These are phyloP conservation scores for Paraphoma chrysanthemicola DNA, from an alignment of 2,329 filamentous ascomycete genomes.

Conservation along the genomic window DNA sequence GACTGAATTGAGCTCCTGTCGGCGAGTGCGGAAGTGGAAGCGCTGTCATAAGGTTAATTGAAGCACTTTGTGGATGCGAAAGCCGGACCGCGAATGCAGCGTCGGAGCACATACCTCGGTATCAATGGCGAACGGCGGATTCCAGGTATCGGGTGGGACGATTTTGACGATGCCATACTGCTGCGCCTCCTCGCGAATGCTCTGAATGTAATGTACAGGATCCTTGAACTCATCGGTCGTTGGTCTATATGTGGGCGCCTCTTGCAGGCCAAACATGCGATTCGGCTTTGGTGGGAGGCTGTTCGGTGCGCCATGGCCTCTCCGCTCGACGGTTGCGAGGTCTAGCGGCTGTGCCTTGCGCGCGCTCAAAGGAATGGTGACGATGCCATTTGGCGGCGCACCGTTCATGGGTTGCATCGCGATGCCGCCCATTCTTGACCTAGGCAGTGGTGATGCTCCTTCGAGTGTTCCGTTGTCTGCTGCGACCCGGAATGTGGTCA, in stretches of 20 bases:
- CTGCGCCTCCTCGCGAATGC: constrained; percentile 83
- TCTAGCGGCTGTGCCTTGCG: constrained; percentile 75
- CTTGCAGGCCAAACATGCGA: constrained; percentile 82
- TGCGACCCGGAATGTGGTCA: constrained; percentile 48
- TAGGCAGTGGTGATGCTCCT: constrained; percentile 29
- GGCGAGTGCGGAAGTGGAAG: constrained; percentile 95
- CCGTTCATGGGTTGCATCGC: constrained; percentile 30
- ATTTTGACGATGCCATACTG: constrained; percentile 96
- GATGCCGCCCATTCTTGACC: constrained; percentile 39
- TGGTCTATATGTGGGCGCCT: constrained; percentile 89
- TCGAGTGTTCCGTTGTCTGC: constrained; percentile 34
- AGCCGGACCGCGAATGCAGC: not conserved
- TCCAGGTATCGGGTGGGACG: constrained; percentile 92
- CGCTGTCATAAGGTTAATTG: constrained; percentile 63
- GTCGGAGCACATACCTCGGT: constrained; percentile 75
- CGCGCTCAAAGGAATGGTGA: constrained; percentile 66
- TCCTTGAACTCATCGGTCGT: constrained; percentile 95
- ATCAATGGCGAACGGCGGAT: constrained; percentile 93
- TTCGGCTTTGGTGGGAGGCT: constrained; percentile 79
- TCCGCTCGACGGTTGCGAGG: constrained; percentile 87
- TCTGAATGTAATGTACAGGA: constrained; percentile 90
- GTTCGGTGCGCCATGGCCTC: constrained; percentile 79
- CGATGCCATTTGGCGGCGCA: constrained; percentile 49
- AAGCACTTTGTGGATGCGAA: not conserved
- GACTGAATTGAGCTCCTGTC: constrained; percentile 96